A percentile compares a stretch with the other conserved stretches of the same genome.
Conservation (phyloP, 176 grass and related monocot species). For the Eleusine coracana region DNA sequence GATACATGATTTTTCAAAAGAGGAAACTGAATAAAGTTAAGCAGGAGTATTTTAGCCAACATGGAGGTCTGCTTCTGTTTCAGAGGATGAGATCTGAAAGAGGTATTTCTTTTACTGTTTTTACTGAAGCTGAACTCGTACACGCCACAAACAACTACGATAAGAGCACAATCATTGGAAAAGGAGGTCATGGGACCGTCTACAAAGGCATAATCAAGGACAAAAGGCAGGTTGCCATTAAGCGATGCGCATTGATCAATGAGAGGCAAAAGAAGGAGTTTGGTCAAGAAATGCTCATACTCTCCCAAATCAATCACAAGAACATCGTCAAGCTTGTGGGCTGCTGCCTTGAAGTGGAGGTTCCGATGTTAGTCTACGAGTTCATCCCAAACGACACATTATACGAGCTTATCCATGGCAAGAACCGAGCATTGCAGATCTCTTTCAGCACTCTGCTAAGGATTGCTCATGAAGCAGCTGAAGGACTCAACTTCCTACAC, state of each 20-base stretch:
- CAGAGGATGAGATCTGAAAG: constrained; percentile 42
- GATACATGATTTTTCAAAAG: constrained; percentile 15
- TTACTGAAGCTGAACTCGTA: constrained; percentile 33
- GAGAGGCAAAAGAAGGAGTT: constrained; percentile 51
- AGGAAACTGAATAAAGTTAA: constrained; percentile 30
- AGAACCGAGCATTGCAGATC: constrained; percentile 26
- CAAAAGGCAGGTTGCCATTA: background rate
- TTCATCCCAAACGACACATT: constrained; percentile 29
- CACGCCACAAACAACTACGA: constrained; percentile 53
- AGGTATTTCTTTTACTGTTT: constrained; percentile 44
- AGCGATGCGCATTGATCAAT: constrained; percentile 1
- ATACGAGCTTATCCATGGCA: constrained; percentile 37
- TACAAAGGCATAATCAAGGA: constrained; percentile 41
- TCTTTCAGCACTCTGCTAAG: constrained; percentile 28
- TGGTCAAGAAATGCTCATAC: constrained; percentile 43
- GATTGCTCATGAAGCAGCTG: constrained; percentile 39
- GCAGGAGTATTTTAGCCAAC: constrained; percentile 37
- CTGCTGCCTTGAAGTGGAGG: constrained; percentile 47
- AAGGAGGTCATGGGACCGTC: constrained; percentile 48
- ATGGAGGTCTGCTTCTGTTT: constrained; percentile 35
- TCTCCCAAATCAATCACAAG: constrained; percentile 45
- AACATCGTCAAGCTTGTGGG: constrained; percentile 41
- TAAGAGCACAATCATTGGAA: constrained; percentile 38
- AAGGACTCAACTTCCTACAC: constrained; percentile 35
- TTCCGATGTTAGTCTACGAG: constrained; percentile 45